A percentile compares a stretch with the other conserved stretches of the same genome.
phyloP scores from a whole-genome alignment of 305 asterid genomes.

The Fraxinus platypoda region DNA sequence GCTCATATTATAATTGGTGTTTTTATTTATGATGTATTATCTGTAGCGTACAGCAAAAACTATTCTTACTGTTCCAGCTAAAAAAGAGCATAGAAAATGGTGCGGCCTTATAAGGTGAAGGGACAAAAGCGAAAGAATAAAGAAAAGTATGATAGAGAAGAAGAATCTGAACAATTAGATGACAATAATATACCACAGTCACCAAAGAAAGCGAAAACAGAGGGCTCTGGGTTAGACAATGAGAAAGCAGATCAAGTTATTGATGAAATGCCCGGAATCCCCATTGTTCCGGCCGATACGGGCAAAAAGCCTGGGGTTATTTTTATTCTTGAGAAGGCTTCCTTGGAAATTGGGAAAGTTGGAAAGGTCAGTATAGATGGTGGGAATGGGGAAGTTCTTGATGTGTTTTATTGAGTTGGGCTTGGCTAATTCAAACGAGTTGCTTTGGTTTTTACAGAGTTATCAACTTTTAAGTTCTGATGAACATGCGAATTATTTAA shows the following conservation, averaged over 20 bases:
- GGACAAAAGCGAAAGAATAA: conserved; percentile 78
- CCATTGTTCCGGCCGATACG: conserved; percentile 39
- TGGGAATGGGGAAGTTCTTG: neutral
- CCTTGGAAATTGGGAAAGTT: conserved; percentile 87
- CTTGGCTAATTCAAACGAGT: neutral
- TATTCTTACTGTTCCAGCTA: neutral
- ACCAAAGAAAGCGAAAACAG: conserved; percentile 43
- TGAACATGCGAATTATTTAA: conserved; percentile 63
- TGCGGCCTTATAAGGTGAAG: conserved; percentile 55
- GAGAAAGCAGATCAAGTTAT: conserved; percentile 37
- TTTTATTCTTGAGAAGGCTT: conserved; percentile 81
- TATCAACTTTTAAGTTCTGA: conserved; percentile 89
- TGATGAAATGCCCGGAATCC: conserved; percentile 63
- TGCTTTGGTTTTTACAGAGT: conserved; percentile 37
- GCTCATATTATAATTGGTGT: neutral
- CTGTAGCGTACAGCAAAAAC: neutral
- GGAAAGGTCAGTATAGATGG: conserved; percentile 66
- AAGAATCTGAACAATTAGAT: conserved; percentile 31
- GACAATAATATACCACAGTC: conserved; percentile 31
- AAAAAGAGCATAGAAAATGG: conserved; percentile 33
- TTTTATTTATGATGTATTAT: neutral
- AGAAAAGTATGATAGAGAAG: conserved; percentile 57
- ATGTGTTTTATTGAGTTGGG: neutral
- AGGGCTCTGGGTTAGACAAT: conserved; percentile 25
- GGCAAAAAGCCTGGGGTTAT: conserved; percentile 56